Evolutionary conservation across 345 rosid genomes (phyloP), one percentile per base, ranked within the genome.

Genomic region (Lepidium sativum): DNA sequence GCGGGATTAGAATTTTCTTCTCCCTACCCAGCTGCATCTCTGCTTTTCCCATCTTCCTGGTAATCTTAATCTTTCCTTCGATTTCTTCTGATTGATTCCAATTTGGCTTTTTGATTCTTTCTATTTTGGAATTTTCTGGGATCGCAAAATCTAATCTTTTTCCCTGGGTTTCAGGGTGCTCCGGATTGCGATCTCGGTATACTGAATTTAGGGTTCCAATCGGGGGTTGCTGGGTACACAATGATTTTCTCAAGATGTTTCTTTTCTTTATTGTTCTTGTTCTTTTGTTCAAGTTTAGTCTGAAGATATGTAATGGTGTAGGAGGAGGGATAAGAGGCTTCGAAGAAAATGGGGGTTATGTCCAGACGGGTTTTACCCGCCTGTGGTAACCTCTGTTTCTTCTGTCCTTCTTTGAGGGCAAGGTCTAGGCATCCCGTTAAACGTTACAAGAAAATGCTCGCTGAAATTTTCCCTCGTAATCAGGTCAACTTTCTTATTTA

Each of bases 371-470:
- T 89, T 56, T 45, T 92, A 9, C 98, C 97, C 43, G 90, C 65
- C 77, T 92, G 98, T 60, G 94, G 89, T 60, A 87, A 76, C 86
- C 96, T 89, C 83, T 92, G 97, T 81, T 80, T 84, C 84, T 82
- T 84, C 67, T 89, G 98, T 71, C 98, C 98, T 60, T 83, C 97
- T 12, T 27, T 92, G 85, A 85, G 98, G 40, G 88, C 97, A 15
- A 81, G 98, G 78, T 92, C 98, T 52, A 79, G 97, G 23, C 98
- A 92, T 83, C 97, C 98, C 0, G 94, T 89, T 63, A 92, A 87
- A 71, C 92, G 97, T 14, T 92, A 92, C 79, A 92, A 89, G 86
- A 83, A 87, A 73, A 68, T 92, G 78, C 78, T 92, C 13, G 78
- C 94, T 17, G 87, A 92, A 1, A 80, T 89, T 6, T 84, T 92